These are phyloP conservation scores for Coemansia erecta DNA, from an alignment of 192 early-diverging fungal species.

Conservation along the genomic window DNA sequence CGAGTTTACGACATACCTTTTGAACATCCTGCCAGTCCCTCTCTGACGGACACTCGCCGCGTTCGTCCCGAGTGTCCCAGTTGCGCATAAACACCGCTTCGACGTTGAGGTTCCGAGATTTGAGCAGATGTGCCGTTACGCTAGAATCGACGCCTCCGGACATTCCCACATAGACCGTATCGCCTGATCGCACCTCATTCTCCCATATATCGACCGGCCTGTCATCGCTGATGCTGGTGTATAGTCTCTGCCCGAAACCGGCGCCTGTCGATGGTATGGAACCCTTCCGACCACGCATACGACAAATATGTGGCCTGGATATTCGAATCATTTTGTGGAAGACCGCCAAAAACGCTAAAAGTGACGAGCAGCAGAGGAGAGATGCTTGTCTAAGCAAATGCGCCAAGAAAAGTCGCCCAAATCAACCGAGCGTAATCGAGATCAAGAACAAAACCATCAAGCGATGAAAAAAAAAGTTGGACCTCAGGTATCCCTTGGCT, in stretches of 20 bases:
- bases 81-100: conserved; percentile 92
- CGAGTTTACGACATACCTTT: conserved; percentile 62
- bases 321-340: too few species aligned
- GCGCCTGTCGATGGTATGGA: too few species aligned
- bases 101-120: conserved; percentile 60
- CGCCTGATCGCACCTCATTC: conserved; percentile 12
- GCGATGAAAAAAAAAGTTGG: neutral
- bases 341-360: too few species aligned
- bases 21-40: conserved; percentile 80
- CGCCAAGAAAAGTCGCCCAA: neutral
- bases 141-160: conserved; percentile 95
- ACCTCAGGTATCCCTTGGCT: neutral
- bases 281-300: too few species aligned
- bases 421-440: neutral
- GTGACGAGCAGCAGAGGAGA: too few species aligned
- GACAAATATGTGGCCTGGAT: too few species aligned
- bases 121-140: conserved; percentile 76
- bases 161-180: conserved; percentile 75
- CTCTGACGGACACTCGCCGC: conserved; percentile 70
- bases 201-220: neutral
- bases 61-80: conserved; percentile 87
- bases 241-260: neutral
- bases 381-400: too few species aligned
- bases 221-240: neutral
- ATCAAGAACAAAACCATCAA: neutral